These are phyloP conservation scores for Immersiporthe knoxdaviesiana DNA, from an alignment of 2,329 filamentous ascomycete species.

Conservation along the genomic window DNA sequence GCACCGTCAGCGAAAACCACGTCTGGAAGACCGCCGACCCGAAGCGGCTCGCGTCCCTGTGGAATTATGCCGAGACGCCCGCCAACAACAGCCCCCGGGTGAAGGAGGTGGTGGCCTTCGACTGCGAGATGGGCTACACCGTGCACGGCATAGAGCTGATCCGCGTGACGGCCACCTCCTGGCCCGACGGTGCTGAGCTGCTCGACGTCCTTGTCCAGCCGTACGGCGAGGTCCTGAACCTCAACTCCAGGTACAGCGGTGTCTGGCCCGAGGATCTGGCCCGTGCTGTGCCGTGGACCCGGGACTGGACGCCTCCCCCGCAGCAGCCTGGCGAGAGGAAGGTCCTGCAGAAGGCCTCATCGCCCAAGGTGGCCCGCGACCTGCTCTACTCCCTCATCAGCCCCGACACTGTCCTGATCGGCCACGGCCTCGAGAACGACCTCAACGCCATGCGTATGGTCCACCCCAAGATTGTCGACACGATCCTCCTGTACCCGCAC, in stretches of 20 bases:
- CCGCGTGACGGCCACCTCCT: constrained; percentile 84
- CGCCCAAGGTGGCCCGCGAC: constrained; percentile 72
- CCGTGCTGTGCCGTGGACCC: constrained; percentile 62
- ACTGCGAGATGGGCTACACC: constrained; percentile 98
- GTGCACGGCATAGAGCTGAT: constrained; percentile 86
- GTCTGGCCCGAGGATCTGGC: constrained; percentile 78
- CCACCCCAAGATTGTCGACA: constrained; percentile 85
- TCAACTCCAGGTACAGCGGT: constrained; percentile 92
- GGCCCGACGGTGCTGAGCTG: constrained; percentile 76
- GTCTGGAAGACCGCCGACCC: constrained; percentile 84
- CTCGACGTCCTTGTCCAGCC: constrained; percentile 87
- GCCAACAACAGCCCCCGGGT: constrained; percentile 56
- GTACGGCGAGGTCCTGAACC: constrained; percentile 80
- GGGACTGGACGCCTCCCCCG: constrained; percentile 34
- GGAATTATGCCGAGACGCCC: constrained; percentile 82
- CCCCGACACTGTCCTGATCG: constrained; percentile 81
- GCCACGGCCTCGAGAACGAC: constrained; percentile 95
- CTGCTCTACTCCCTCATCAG: constrained; percentile 77
- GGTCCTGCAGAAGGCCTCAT: constrained; percentile 72
- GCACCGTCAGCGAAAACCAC: constrained; percentile 71
- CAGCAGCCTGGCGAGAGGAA: constrained; percentile 37
- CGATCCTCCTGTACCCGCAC: constrained; percentile 82
- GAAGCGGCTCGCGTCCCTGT: constrained; percentile 74
- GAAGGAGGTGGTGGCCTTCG: constrained; percentile 76
- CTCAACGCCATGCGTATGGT: constrained; percentile 83